A percentile compares a stretch with the other conserved stretches of the same genome.
These are phyloP conservation scores for Colletotrichum camelliae DNA, from an alignment of 2,329 filamentous ascomycete species.

Conservation along the genomic window DNA sequence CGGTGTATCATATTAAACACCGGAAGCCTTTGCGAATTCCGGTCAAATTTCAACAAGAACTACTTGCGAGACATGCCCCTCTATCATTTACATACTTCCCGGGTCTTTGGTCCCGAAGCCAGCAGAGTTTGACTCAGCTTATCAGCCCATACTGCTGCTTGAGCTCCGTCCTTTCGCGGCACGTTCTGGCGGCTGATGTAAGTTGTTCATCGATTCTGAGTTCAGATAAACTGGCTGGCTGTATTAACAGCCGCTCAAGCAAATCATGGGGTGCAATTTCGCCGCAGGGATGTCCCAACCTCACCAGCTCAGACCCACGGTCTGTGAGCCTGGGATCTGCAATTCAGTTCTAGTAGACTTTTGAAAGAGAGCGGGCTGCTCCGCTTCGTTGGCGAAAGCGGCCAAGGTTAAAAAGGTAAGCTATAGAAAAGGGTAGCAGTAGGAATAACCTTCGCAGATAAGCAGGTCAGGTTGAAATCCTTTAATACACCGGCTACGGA, in stretches of 20 bases:
- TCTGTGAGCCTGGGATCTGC: neutral
- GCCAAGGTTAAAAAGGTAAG: neutral
- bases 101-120: neutral
- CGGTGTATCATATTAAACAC: neutral
- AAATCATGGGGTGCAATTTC: neutral
- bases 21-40: neutral
- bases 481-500: neutral
- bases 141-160: neutral
- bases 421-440: neutral
- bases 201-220: neutral
- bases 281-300: neutral
- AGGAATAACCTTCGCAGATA: neutral
- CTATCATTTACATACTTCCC: neutral
- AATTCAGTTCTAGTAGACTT: neutral
- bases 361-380: neutral
- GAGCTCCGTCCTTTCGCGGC: neutral
- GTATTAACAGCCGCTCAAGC: neutral
- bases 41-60: neutral
- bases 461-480: neutral
- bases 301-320: neutral
- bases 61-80: neutral
- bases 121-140: neutral
- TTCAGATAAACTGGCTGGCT: neutral
- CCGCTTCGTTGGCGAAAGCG: neutral
- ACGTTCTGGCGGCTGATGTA: neutral